These are phyloP conservation scores for Aspergillus diversus DNA, from an alignment of 495 filamentous ascomycete genomes.

Conservation along the genomic window DNA sequence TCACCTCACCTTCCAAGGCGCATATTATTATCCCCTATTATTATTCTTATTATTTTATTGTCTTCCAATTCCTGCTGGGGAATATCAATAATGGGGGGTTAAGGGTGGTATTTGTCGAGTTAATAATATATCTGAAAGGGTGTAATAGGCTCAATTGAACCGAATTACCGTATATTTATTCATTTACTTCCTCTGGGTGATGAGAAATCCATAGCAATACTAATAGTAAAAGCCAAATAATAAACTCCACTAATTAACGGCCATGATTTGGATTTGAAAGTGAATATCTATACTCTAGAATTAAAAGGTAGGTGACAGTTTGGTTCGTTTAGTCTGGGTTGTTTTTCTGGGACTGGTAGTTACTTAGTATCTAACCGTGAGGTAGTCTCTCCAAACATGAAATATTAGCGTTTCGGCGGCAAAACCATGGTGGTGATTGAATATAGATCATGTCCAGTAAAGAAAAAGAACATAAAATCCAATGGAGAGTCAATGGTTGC, in stretches of 20 bases:
- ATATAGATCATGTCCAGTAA: constrained; percentile 4
- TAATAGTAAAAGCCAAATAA: too few relatives aligned
- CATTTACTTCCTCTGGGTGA: too few relatives aligned
- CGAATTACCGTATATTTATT: too few relatives aligned
- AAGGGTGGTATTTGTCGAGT: too few relatives aligned
- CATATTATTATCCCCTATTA: constrained; percentile 1
- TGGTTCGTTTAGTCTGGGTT: not conserved
- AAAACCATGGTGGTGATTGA: constrained; percentile 10
- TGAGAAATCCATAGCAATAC: too few relatives aligned
- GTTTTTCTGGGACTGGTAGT: not conserved
- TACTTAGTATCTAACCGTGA: not conserved
- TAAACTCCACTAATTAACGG: too few relatives aligned
- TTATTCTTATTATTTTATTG: not conserved
- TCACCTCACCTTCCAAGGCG: constrained; percentile 1
- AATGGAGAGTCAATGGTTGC: constrained; percentile 10
- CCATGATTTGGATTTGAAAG: too few relatives aligned
- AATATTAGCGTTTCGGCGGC: constrained; percentile 21
- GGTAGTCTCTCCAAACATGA: not conserved
- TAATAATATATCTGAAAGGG: too few relatives aligned
- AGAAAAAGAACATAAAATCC: constrained; percentile 14
- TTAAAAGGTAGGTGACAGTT: not conserved
- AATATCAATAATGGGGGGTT: not conserved
- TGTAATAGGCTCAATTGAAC: too few relatives aligned
- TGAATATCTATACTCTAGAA: too few relatives aligned
- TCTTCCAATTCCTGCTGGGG: not conserved